Evolutionary conservation across 1,139 yeast genomes (phyloP), one percentile per base, ranked within the genome.

Genomic region (Candida tetrigidarum): DNA sequence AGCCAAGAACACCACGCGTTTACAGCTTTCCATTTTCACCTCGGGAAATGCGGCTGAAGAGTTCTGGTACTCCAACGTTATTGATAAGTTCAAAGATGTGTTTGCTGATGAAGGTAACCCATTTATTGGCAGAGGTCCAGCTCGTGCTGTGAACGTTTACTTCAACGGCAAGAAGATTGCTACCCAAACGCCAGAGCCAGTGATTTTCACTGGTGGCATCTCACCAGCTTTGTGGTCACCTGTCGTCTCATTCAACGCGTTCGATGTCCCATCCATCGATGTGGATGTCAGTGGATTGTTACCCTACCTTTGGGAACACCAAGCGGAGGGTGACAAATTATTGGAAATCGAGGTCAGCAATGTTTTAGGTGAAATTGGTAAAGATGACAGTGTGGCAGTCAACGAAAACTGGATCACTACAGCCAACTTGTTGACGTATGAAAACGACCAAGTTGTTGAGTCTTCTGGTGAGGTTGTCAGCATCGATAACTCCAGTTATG

Each of bases 21-120:
- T 81, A 34, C 69, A 71, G 39, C 64, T 88, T 32, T 76, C 86
- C 7, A 61, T 89, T 3, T 83, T 81, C 55, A 81, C 88, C 3
- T 81, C 89, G 15, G 96, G 95, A 2, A 87, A 85, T 56, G 83
- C 83, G 1, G 81, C 78, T 34, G 96, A 89, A 61, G 96, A 90
- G 64, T 86, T 86, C 58, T 89, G 96, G 96, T 89, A 85, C 63
- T 64, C 81, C 11, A 84, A 86, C 55, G 78, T 81, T 14, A 54
- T 84, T 43, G 86, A 83, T 49, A 63, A 69, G 37, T 74, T 64
- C 52, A 67, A 67, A 15, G 56, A 66, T 25, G 54, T 62, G 9
- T 81, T 79, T 49, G 56, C 56, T 4, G 57, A 58, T 5, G 58
- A 66, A 34, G 74, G 75, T 14, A 50, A 50, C 36, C 74, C 71